phyloP scores from a whole-genome alignment of 306 rosid genomes.

The Cicer chorassanicum region DNA sequence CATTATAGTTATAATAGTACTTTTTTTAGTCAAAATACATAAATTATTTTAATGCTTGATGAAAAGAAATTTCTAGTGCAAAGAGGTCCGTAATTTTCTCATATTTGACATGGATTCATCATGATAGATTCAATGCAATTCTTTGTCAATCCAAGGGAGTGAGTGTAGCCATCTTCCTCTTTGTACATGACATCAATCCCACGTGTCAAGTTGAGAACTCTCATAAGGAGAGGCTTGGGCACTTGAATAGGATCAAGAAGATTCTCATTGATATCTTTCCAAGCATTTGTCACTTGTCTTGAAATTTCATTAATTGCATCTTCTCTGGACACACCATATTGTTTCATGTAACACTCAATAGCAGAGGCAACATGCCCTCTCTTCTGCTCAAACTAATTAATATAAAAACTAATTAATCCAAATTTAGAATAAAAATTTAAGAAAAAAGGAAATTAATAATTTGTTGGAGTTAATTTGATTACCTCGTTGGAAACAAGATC shows the following conservation, averaged over 20 bases:
- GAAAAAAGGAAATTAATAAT: too few species aligned
- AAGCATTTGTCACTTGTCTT: slow-evolving; percentile 1
- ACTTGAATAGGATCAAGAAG: neutral
- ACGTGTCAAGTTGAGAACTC: slow-evolving; percentile 6
- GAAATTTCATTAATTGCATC: neutral
- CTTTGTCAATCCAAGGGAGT: neutral
- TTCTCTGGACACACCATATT: slow-evolving; percentile 11
- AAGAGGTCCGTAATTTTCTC: neutral
- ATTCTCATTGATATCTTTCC: slow-evolving; percentile 34
- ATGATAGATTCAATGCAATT: neutral
- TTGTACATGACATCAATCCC: neutral
- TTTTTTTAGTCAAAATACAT: too few species aligned
- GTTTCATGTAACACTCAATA: slow-evolving; percentile 36
- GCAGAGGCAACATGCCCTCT: slow-evolving; percentile 41
- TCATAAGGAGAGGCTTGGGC: neutral
- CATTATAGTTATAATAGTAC: too few species aligned
- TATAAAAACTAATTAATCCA: too few species aligned
- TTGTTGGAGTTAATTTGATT: too few species aligned
- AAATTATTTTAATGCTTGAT: too few species aligned
- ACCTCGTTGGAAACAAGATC: slow-evolving; percentile 27
- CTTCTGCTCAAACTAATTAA: slow-evolving; percentile 14
- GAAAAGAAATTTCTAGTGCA: too few species aligned
- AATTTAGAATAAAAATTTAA: neutral
- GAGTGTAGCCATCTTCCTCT: slow-evolving; percentile 35
- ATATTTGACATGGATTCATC: slow-evolving; percentile 12